Percentiles rank a stretch among this genome's conserved stretches.
Conservation (phyloP, 345 rosid genomes). For the Anastatica hierochuntica region DNA sequence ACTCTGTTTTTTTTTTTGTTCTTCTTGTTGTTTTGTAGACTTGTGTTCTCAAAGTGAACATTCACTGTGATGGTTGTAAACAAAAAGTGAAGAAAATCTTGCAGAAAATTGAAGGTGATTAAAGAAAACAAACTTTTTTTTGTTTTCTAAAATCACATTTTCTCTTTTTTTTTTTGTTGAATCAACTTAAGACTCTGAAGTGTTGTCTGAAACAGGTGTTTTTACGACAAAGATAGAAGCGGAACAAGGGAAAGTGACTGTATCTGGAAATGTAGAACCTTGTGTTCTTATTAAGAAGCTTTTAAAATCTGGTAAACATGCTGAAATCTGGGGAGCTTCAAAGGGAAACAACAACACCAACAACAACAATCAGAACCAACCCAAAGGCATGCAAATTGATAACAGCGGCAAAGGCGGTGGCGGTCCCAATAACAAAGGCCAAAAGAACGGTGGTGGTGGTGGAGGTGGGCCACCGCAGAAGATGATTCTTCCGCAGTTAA, state of each 20-base stretch:
- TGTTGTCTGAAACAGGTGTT: slow-evolving; percentile 50
- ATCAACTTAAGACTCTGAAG: not conserved
- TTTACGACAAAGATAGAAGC: slow-evolving; percentile 61
- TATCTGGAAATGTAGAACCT: slow-evolving; percentile 67
- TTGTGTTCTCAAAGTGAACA: slow-evolving; percentile 88
- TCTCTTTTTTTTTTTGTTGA: too few relatives aligned
- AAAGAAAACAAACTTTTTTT: not conserved
- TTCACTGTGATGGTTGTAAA: slow-evolving; percentile 94
- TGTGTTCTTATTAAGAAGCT: slow-evolving; percentile 69
- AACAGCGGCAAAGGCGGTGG: slow-evolving; percentile 29
- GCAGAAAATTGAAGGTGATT: slow-evolving; percentile 80
- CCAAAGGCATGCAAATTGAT: slow-evolving; percentile 67
- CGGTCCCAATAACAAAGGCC: slow-evolving; percentile 1
- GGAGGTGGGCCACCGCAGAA: slow-evolving; percentile 40
- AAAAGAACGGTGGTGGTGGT: slow-evolving; percentile 28
- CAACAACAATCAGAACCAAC: slow-evolving; percentile 42
- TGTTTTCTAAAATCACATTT: not conserved
- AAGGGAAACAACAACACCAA: too few relatives aligned
- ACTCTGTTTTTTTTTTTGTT: not conserved
- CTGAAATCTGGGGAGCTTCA: slow-evolving; percentile 74
- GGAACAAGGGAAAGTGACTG: slow-evolving; percentile 80
- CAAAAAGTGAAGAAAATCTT: slow-evolving; percentile 87
- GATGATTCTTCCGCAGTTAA: slow-evolving; percentile 28
- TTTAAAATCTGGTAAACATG: slow-evolving; percentile 84
- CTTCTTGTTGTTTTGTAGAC: slow-evolving; percentile 94